phyloP scores from a whole-genome alignment of 805 yeast species.

The Lipomyces sp. region DNA sequence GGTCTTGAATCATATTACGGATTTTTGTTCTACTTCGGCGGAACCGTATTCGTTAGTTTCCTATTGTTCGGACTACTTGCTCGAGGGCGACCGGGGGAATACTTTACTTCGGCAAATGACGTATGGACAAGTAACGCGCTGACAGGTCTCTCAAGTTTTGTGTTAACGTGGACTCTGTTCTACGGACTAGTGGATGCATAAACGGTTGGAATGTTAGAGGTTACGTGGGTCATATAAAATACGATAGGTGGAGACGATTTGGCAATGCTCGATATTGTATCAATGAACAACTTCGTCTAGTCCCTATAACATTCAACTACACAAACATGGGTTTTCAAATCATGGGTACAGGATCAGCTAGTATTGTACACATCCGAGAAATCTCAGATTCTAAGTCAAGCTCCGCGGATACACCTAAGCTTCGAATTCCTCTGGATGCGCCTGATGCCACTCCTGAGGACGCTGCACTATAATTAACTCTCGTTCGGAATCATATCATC shows the following conservation, averaged over 20 bases:
- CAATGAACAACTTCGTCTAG: too few relatives aligned
- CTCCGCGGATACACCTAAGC: conserved; percentile 3
- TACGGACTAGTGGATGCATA: conserved; percentile 36
- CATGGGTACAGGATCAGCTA: too few relatives aligned
- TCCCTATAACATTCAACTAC: not conserved
- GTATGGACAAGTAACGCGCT: conserved; percentile 54
- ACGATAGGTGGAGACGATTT: too few relatives aligned
- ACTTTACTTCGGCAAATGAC: conserved; percentile 49
- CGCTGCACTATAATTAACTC: conserved; percentile 11
- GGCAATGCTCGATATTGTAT: too few relatives aligned
- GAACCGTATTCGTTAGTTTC: conserved; percentile 24
- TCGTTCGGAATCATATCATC: not conserved
- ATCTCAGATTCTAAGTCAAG: not conserved
- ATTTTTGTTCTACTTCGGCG: conserved; percentile 38
- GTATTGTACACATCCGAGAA: too few relatives aligned
- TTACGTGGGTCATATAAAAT: too few relatives aligned
- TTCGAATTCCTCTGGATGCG: conserved; percentile 38
- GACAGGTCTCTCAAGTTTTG: conserved; percentile 57
- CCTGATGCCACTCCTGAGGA: conserved; percentile 38
- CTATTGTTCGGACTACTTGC: conserved; percentile 45
- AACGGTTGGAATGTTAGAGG: not conserved
- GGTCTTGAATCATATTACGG: conserved; percentile 37
- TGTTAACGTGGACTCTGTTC: conserved; percentile 64
- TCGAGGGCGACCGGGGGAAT: conserved; percentile 47
- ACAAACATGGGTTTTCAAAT: not conserved